Evolutionary conservation across 2,329 filamentous ascomycete species (phyloP), one percentile per base, ranked within the genome.

Genomic region (Tolypocladium pustulatum): DNA sequence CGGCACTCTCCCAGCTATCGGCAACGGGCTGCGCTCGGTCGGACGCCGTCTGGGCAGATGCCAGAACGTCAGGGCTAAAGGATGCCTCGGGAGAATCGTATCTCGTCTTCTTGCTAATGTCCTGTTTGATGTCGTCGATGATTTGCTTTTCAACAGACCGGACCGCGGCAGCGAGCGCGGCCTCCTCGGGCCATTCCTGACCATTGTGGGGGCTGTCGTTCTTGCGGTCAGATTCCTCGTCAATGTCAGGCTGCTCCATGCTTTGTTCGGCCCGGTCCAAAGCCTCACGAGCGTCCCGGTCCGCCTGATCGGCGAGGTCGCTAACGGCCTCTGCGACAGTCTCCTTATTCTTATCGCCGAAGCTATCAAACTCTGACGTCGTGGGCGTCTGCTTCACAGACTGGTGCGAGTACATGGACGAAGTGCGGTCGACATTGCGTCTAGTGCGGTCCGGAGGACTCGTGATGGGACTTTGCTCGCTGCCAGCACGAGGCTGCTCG

Each of bases 1-100:
- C 90, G 4, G 88, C 90, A 63, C 87, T 95, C 77, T 96, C 91
- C 91, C 91, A 96, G 73, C 87, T 92, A 63, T 96, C 91, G n/a
- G 85, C 89, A 54, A 91, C 79, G 27, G 81, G 66, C n/a, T 66
- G 72, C 80, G 41, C 80, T 77, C 60, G 83, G 79, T 86, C 83
- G 55, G 84, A 78, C 60, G 76, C 75, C 30, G 77, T 73, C 34
- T 71, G 73, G 53, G 76, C 74, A 43, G 78, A 77, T 61, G 79
- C 76, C 15, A 81, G 81, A 34, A 81, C 70, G 27, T 80, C 77
- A 54, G 37, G 78, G 76, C 60, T 82, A 30, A 51, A 15, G 55
- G 32, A 34, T 2, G 77, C 76, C 61, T 82, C 77, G 20, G 82
- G 81, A 27, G 65, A 65, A 30, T 68, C 65, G 13, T 63, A 59